Percentiles rank a stretch among this genome's conserved stretches.
phyloP scores from a whole-genome alignment of 192 early-diverging fungal species.

The Coemansia sp. region DNA sequence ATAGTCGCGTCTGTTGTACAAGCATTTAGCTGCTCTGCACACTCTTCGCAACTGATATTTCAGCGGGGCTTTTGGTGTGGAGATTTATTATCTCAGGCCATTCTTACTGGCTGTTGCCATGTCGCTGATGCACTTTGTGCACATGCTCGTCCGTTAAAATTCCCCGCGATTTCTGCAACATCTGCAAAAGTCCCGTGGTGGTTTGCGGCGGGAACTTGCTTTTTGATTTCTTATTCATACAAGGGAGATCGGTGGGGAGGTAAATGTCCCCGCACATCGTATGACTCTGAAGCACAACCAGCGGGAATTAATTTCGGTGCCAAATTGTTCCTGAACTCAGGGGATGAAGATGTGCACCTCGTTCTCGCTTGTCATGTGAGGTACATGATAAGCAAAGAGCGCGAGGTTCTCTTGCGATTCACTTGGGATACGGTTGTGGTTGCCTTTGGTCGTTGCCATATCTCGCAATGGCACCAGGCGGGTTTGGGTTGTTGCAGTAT shows the following conservation, averaged over 20 bases:
- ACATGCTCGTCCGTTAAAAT: background rate
- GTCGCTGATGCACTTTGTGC: background rate
- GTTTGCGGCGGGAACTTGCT: too few species aligned
- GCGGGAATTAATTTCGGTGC: background rate
- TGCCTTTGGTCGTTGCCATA: too few species aligned
- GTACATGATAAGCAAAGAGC: too few species aligned
- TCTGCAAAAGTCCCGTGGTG: background rate
- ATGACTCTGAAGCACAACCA: background rate
- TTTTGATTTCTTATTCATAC: background rate
- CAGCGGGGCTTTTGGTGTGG: background rate
- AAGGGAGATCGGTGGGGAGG: background rate
- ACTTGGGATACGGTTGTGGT: too few species aligned
- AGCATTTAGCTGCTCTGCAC: too few species aligned
- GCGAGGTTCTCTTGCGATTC: too few species aligned
- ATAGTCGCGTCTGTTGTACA: background rate
- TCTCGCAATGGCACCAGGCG: too few species aligned
- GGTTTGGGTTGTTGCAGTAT: too few species aligned
- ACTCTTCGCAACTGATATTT: too few species aligned
- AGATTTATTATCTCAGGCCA: background rate
- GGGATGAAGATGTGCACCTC: too few species aligned
- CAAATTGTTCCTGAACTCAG: too few species aligned
- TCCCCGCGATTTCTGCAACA: conserved; percentile 2
- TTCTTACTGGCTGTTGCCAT: background rate
- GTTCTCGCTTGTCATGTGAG: too few species aligned
- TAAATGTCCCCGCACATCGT: background rate